phyloP scores from a whole-genome alignment of 1,284 basidiomycete species.

The Marasmius tenuissimus region DNA sequence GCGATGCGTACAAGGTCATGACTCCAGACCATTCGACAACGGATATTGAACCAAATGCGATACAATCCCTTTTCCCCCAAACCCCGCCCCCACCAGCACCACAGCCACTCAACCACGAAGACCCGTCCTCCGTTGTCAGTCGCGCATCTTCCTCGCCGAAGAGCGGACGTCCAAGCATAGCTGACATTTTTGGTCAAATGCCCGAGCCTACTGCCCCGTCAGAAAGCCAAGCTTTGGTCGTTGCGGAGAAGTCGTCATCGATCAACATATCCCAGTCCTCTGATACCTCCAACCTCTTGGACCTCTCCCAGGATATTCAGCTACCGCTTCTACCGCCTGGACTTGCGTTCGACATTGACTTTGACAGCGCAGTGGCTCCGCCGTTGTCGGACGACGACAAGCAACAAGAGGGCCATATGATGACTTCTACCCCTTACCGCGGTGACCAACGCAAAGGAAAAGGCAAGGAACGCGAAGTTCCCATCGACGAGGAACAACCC shows the following conservation, averaged over 20 bases:
- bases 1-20: slow-evolving; percentile 61
- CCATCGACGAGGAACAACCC: slow-evolving; percentile 10
- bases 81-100: neutral
- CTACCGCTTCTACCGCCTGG: slow-evolving; percentile 47
- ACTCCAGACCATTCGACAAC: slow-evolving; percentile 58
- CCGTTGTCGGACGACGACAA: slow-evolving; percentile 32
- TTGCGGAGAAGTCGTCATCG: slow-evolving; percentile 7
- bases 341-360: slow-evolving; percentile 38
- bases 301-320: slow-evolving; percentile 50
- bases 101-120: neutral
- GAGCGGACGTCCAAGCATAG: slow-evolving; percentile 33
- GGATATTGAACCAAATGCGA: slow-evolving; percentile 36
- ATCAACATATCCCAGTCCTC: slow-evolving; percentile 16
- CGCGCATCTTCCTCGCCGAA: slow-evolving; percentile 30
- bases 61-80: slow-evolving; percentile 9
- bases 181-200: slow-evolving; percentile 43
- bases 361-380: slow-evolving; percentile 43
- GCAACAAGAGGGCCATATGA: slow-evolving; percentile 13
- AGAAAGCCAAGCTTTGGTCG: slow-evolving; percentile 11
- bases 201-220: slow-evolving; percentile 3
- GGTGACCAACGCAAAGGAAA: slow-evolving; percentile 31
- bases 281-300: slow-evolving; percentile 49
- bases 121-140: slow-evolving; percentile 20
- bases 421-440: slow-evolving; percentile 32
- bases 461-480: slow-evolving; percentile 16